Evolutionary conservation across 768 basidiomycete genomes (phyloP), one percentile per base, ranked within the genome.

Genomic region (Cubamyces sp.): DNA sequence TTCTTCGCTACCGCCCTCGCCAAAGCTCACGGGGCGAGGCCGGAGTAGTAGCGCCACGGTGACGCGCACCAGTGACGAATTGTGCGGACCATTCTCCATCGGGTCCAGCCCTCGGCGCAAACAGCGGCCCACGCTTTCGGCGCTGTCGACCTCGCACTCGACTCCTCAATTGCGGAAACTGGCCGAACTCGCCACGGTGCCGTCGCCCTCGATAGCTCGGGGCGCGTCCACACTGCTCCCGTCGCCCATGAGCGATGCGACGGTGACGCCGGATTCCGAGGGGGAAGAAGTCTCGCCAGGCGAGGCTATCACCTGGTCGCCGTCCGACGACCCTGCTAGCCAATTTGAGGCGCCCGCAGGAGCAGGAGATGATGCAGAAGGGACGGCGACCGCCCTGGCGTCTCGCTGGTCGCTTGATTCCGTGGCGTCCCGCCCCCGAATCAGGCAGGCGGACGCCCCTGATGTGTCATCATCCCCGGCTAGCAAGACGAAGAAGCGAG

Each of bases 371-470:
- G 45, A 5, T 19, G 45, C 47, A 34, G 61, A 59, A 23, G 54
- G 55, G 34, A 64, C 30, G 52, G 66, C 47, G 54, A 40, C 48
- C 21, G 60, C 61, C 47, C 62, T 64, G n/a, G 47, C 66, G 37
- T 72, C 71, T 45, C 68, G 71, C 46, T 72, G 71, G 71, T 72
- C 71, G 28, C 64, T 72, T 37, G 71, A 72, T 60, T 70, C 71
- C 16, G 64, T 63, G 30, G 67, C 66, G 34, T 66, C 66, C 37
- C 54, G 58, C 52, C 67, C 66, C 37, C 69, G 60, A 34, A 60
- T 64, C 62, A 60, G 39, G 26, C 67, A 64, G 54, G 28, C 18
- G 54, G 56, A 26, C 37, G 48, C 42, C 55, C 50, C 61, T 63
- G 54, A 61, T 64, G 54, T 60, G 63, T 60, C 58, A 60, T 64